Base-by-base conservation (phyloP, 805 yeast genomes). In the Barnettozyma sucrosica region DNA sequence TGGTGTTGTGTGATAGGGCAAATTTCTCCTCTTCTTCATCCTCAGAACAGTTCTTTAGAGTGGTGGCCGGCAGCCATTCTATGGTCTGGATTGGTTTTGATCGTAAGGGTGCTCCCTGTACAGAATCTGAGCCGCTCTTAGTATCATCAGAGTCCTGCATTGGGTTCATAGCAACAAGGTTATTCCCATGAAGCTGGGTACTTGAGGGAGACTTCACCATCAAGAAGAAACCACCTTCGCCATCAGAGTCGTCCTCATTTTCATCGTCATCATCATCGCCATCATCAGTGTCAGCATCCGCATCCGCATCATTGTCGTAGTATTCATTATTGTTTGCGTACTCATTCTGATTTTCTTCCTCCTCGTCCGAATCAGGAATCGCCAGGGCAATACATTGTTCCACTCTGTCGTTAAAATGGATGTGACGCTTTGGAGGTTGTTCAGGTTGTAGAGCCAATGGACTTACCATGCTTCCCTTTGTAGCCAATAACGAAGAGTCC, bases 361-460 rank as follows among this genome's bases (percentile, higher is more conserved):
- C 56, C 13, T 55, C 58, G 6, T 53, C 58, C 3, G 54, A 41
- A 18, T 51, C 56, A 18, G 58, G 61, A 20, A 53, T 50, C 26
- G 58, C 55, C 42, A 90, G 63, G 0, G 96, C 90, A 52, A 87
- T 81, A 66, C 99, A 93, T 66, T 93, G 99, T 64, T 89, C 90
- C 28, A 93, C 99, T 46, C 89, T 80, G 62, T 89, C 95, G 64
- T 85, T 93, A 68, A 93, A 93, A 66, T 90, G 98, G 51, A 93
- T 90, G 34, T 43, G 46, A 13, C 43, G 26, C 26, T 45, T 49
- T 3, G 37, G 28, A 14, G 53, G 50, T 8, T 37, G 48, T 7
- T 19, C 41, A 18, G 44, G 46, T 7, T 41, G 44, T 3, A 30
- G 13, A 5, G 36, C n/a, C 26, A 37, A 23, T 36, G 48, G 48